These are phyloP conservation scores for Fraxinus albicans DNA, from an alignment of 305 asterid species.

Conservation along the genomic window DNA sequence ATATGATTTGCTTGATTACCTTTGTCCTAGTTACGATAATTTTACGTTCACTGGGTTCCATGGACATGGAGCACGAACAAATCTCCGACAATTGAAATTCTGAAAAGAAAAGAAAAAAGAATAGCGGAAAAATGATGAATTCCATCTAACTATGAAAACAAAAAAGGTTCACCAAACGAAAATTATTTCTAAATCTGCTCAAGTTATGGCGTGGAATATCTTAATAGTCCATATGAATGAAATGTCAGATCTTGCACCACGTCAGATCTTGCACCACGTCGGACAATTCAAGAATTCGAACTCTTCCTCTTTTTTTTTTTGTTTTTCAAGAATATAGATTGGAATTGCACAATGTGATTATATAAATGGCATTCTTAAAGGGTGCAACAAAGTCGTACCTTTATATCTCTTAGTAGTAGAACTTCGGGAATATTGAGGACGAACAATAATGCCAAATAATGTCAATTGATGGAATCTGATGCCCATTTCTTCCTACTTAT, in stretches of 20 bases:
- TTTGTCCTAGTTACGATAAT: background rate
- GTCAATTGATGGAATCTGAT: slow-evolving; percentile 30
- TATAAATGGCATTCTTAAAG: background rate
- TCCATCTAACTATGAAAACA: background rate
- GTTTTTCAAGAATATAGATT: background rate
- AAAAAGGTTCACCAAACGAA: background rate
- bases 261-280: background rate
- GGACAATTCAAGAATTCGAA: background rate
- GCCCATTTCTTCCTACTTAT: slow-evolving; percentile 49
- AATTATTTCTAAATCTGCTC: background rate
- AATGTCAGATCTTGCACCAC: background rate
- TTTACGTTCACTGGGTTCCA: background rate
- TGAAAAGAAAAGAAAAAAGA: background rate
- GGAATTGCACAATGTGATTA: background rate
- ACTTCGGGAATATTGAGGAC: background rate
- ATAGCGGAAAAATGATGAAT: background rate
- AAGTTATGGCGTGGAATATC: background rate
- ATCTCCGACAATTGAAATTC: background rate
- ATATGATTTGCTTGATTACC: background rate
- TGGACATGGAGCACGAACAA: background rate
- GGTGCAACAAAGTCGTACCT: slow-evolving; percentile 24
- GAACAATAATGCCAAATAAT: slow-evolving; percentile 2
- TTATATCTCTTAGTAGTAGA: slow-evolving; percentile 1
- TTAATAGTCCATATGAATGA: background rate
- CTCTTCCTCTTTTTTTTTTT: background rate